A percentile compares a stretch with the other conserved stretches of the same genome.
These are phyloP conservation scores for Castanopsis chinensis DNA, from an alignment of 306 rosid genomes.

Conservation along the genomic window DNA sequence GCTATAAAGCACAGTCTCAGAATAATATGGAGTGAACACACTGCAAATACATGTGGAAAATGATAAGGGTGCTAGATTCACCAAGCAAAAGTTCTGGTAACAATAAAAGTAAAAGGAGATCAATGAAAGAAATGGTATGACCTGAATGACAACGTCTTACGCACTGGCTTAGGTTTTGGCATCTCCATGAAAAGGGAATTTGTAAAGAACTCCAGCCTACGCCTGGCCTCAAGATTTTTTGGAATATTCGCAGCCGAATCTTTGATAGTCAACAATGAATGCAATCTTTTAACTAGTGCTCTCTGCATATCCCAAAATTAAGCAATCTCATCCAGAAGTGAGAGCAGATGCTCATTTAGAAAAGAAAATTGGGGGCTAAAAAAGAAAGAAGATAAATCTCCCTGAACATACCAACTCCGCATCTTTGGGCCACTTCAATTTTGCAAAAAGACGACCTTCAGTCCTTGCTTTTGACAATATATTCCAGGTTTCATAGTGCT, in stretches of 20 bases:
- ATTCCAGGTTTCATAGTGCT: constrained; percentile 65
- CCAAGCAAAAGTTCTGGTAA: constrained; percentile 6
- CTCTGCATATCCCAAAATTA: constrained; percentile 45
- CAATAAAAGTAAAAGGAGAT: not conserved
- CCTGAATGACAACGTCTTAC: constrained; percentile 87
- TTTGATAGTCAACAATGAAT: constrained; percentile 79
- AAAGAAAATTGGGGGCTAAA: not conserved
- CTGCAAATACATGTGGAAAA: constrained; percentile 48
- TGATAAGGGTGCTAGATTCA: constrained; percentile 26
- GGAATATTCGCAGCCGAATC: constrained; percentile 91
- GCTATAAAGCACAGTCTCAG: constrained; percentile 89
- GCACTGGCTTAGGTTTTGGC: constrained; percentile 77
- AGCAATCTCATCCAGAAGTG: constrained; percentile 12
- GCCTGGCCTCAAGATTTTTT: constrained; percentile 86
- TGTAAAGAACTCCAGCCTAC: constrained; percentile 78
- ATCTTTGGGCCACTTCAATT: constrained; percentile 80
- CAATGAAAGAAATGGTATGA: constrained; percentile 19
- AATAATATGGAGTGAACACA: constrained; percentile 94
- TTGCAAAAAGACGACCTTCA: constrained; percentile 72
- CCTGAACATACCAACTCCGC: constrained; percentile 57
- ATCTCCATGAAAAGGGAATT: constrained; percentile 93
- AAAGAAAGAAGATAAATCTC: constrained; percentile 8
- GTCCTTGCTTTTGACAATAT: constrained; percentile 62
- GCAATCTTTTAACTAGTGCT: constrained; percentile 73
- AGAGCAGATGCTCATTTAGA: not conserved